Conservation (phyloP, 2,329 filamentous ascomycete genomes). For the Exophiala phaeomuriformis region DNA sequence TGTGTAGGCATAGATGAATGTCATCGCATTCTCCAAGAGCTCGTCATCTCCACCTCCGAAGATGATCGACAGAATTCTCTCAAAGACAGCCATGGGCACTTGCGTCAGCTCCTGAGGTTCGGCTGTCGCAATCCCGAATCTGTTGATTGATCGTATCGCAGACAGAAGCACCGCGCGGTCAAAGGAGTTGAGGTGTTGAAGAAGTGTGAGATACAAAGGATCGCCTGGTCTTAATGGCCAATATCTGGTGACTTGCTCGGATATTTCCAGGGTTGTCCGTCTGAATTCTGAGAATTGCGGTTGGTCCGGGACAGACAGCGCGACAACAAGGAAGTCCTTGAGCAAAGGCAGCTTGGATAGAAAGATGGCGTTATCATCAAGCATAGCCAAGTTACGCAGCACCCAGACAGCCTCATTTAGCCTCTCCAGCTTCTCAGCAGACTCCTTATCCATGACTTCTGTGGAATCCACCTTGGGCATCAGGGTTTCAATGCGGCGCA, state of each 20-base stretch:
- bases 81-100: slow-evolving; percentile 59
- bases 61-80: slow-evolving; percentile 39
- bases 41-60: slow-evolving; percentile 66
- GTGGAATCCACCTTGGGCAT: slow-evolving; percentile 53
- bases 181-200: slow-evolving; percentile 44
- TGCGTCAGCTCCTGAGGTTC: slow-evolving; percentile 68
- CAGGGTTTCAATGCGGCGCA: slow-evolving; percentile 63
- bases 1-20: slow-evolving; percentile 94
- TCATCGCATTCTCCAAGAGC: slow-evolving; percentile 75
- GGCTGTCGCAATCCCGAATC: slow-evolving; percentile 81
- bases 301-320: slow-evolving; percentile 67
- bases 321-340: slow-evolving; percentile 74
- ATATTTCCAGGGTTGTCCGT: slow-evolving; percentile 84
- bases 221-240: slow-evolving; percentile 65
- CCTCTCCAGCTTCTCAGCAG: slow-evolving; percentile 62
- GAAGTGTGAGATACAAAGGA: slow-evolving; percentile 68
- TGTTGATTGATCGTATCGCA: slow-evolving; percentile 69
- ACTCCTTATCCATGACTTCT: slow-evolving; percentile 35
- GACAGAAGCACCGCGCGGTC: slow-evolving; percentile 80
- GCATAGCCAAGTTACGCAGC: slow-evolving; percentile 90
- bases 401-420: slow-evolving; percentile 82
- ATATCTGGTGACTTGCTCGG: slow-evolving; percentile 81
- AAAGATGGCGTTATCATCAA: slow-evolving; percentile 79
- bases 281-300: slow-evolving; percentile 74
- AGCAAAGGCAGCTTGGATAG: slow-evolving; percentile 67